Conservation (phyloP, 306 rosid species). For the Dalbergia cochinchinensis region DNA sequence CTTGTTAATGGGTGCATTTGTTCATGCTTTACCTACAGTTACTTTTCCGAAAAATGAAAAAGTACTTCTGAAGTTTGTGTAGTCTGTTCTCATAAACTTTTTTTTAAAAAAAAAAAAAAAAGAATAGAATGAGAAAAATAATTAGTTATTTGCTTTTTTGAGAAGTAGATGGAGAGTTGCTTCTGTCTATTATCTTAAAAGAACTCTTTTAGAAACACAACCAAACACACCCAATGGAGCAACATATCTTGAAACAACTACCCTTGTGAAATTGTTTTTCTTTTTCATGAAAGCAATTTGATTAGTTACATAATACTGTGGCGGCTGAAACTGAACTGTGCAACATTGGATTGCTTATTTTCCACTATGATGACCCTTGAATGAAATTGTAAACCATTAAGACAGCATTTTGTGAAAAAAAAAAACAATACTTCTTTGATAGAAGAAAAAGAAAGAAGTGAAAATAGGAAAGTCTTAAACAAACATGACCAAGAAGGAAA, state of each 20-base stretch:
- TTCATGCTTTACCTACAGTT: too few species aligned
- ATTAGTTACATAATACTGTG: not conserved
- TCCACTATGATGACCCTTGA: not conserved
- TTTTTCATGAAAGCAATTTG: not conserved
- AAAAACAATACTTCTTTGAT: not conserved
- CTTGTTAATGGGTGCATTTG: not conserved
- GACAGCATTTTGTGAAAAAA: not conserved
- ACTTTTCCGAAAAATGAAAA: too few species aligned
- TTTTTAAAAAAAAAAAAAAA: too few species aligned
- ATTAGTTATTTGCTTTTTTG: too few species aligned
- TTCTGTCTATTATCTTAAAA: too few species aligned
- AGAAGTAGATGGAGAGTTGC: too few species aligned
- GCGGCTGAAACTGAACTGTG: not conserved
- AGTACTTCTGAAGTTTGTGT: too few species aligned
- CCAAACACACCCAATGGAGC: not conserved
- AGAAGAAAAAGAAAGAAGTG: not conserved
- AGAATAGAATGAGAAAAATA: too few species aligned
- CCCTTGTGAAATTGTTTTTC: not conserved
- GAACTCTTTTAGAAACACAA: too few species aligned
- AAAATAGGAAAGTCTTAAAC: not conserved
- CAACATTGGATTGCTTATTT: not conserved
- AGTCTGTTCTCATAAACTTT: too few species aligned
- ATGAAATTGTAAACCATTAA: not conserved
- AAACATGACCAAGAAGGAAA: too few species aligned
- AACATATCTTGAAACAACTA: not conserved